Evolutionary conservation across 768 basidiomycete species (phyloP), one percentile per base, ranked within the genome.

Genomic region (Leccinum incarnatum): DNA sequence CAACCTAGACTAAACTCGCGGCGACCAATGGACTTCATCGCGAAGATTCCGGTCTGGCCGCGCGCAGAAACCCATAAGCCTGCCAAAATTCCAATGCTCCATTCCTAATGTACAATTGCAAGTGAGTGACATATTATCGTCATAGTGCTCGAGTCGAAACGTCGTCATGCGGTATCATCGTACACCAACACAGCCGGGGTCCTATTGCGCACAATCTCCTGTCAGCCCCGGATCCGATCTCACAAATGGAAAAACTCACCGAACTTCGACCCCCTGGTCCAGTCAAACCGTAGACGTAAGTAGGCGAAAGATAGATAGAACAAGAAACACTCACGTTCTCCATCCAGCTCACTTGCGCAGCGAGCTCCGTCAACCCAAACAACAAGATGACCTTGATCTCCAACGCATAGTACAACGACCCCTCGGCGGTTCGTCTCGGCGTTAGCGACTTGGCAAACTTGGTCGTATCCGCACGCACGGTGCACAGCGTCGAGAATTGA

Each of bases 351-450:
- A 84, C 75, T 51, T 81, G 78, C 0, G 82, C 83, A 57, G 75
- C 78, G 60, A 84, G 65, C 59, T 84, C 83, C 2, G 82, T 83
- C 49, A 80, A 61, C 5, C 83, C 83, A 55, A 85, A 83, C 8
- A 79, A 67, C 23, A 85, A 59, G 10, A 84, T 70, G 5, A 84
- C 58, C 10, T 69, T 70, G 51, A 72, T 59, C 15, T 72, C 72
- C 45, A 72, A 56, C 17, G 58, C 59, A n/a, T 62, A 70, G 46
- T 74, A 72, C 62, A 51, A 7, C 23, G 58, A 34, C 2, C 71
- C 72, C 3, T 74, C 65, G 1, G 59, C 21, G 4, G 70, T 56
- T 11, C 64, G 64, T 56, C 36, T 66, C 9, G 64, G 61, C 4
- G 56, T 36, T 34, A 74, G 60, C 40, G 62, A 65, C 56, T 55